Evolutionary conservation across 768 basidiomycete genomes (phyloP), one percentile per base, ranked within the genome.

Genomic region (Rhodotorula diobovata): DNA sequence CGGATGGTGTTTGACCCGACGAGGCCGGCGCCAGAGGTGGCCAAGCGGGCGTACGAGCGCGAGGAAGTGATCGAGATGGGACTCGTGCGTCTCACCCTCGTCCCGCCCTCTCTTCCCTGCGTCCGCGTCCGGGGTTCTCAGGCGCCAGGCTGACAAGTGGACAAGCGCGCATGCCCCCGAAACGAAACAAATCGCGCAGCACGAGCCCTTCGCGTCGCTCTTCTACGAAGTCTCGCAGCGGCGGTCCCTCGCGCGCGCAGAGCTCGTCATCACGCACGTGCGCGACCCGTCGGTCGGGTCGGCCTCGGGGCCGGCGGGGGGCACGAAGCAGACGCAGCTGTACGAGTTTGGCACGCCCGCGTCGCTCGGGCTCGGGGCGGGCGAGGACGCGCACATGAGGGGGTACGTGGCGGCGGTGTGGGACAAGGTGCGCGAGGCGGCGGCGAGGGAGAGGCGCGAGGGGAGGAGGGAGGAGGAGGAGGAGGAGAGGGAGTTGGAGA

Each of bases 321-420:
- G 45, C 45, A 11, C 34, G 11, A 34, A 48, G 20, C 39, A 53
- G n/a, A 59, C 39, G 9, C 60, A 57, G 50, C 34, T 73, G 46
- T 73, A 55, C 68, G 67, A 68, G 9, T 73, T 70, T 23, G 72
- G 68, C 21, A 73, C 72, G 28, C 68, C 72, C 21, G 30, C n/a
- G 7, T 63, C 68, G 9, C 65, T 73, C 55, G 32, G 45, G 9
- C 41, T 69, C 23, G 1, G 8, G 0, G 5, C 56, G 11, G 57
- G 61, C 9, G 23, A 10, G 11, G 30, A 15, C 0, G 65, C 35
- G 2, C 16, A 39, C 2, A 48, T 73, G 50, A 28, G 28, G 28
- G 68, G 61, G 1, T 73, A 69, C 41, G 63, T 61, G 10, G 5
- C 6, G 14, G 51, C 54, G 8, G 45, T 63, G 1, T 73, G 72